Conservation (phyloP, 73 alveolate species). For the Stentor roeselii region DNA sequence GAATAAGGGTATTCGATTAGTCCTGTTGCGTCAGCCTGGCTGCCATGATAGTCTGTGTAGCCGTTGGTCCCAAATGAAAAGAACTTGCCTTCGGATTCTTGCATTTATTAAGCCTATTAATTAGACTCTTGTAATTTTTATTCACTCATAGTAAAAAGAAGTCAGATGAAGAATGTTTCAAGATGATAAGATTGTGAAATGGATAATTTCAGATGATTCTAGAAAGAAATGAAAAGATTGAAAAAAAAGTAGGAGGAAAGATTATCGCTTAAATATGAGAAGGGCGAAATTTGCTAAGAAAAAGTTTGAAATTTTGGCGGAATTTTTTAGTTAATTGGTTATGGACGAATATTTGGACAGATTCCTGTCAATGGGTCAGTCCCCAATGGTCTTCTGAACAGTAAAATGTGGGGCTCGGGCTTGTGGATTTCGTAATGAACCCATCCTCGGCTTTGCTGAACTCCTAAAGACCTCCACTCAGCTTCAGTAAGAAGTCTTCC, state of each 20-base stretch:
- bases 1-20: conserved; percentile 29
- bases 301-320: no score
- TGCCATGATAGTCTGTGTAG: conserved; percentile 28
- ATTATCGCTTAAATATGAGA: no score
- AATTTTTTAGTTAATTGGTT: no score
- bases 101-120: conserved; percentile 4
- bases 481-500: conserved; percentile 77
- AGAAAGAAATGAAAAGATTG: no score
- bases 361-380: conserved; percentile 93
- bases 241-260: no score
- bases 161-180: no score
- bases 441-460: conserved; percentile 93
- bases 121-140: not conserved
- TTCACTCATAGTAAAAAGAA: no score
- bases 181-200: no score
- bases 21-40: conserved; percentile 22
- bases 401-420: conserved; percentile 80
- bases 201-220: no score
- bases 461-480: conserved; percentile 96
- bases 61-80: conserved; percentile 18
- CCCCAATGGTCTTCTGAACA: conserved; percentile 92
- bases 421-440: conserved; percentile 71
- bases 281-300: no score
- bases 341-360: no score
- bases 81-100: conserved; percentile 21